These are phyloP conservation scores for Wickerhamiella occidentalis DNA, from an alignment of 805 yeast genomes.

Conservation along the genomic window DNA sequence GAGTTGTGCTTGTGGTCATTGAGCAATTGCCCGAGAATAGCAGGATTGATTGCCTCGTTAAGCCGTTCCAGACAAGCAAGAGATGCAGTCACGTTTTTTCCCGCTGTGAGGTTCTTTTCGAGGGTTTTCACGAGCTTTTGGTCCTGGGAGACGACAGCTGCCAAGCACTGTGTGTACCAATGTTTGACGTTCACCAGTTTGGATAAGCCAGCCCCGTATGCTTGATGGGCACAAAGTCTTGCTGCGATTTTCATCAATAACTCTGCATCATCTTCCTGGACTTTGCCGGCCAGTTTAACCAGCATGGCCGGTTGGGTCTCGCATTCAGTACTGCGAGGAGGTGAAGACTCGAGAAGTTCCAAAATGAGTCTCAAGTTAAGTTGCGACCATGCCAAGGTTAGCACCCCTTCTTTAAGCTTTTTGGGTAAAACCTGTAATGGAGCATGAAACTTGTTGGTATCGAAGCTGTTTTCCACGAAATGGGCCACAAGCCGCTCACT, in stretches of 20 bases:
- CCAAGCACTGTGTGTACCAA: constrained; percentile 3
- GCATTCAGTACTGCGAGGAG: neutral
- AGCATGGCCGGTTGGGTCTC: constrained; percentile 6
- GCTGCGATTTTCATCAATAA: neutral
- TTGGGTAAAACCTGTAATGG: neutral
- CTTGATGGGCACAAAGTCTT: neutral
- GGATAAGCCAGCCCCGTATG: neutral
- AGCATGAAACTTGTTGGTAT: neutral
- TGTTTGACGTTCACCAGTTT: neutral
- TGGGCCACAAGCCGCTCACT: neutral
- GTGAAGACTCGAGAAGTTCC: neutral
- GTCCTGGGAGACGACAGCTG: neutral
- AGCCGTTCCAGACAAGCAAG: constrained; percentile 2
- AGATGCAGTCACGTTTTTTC: neutral
- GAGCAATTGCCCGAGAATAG: neutral
- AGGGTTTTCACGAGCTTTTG: neutral
- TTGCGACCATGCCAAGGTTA: neutral
- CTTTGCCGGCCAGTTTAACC: neutral
- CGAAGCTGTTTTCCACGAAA: neutral
- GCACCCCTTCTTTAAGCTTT: neutral
- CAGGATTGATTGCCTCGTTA: neutral
- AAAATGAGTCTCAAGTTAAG: neutral
- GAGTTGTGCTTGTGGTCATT: neutral
- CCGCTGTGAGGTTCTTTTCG: neutral
- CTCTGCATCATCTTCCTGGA: constrained; percentile 2